Conservation (phyloP, 176 grass and related monocot species). For the Eleusine indica region DNA sequence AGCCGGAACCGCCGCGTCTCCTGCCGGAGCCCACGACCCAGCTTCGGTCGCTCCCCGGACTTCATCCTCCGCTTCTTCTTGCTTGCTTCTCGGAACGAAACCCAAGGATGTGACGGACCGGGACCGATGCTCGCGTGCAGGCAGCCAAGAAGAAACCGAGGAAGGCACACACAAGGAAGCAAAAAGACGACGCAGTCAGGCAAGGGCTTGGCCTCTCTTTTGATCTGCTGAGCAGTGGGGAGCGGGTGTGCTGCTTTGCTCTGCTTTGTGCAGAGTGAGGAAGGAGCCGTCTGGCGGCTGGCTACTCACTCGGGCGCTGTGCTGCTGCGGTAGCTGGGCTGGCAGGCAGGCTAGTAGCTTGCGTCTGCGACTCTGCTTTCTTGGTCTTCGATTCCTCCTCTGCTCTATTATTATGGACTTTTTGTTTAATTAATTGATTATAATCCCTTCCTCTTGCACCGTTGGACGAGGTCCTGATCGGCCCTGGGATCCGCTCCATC, state of each 20-base stretch:
- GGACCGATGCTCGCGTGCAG: background rate
- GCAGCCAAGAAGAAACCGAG: slow-evolving; percentile 7
- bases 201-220: background rate
- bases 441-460: background rate
- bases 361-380: slow-evolving; percentile 20
- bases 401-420: background rate
- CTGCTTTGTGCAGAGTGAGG: background rate
- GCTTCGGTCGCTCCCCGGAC: slow-evolving; percentile 68
- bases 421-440: background rate
- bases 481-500: background rate
- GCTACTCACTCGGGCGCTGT: background rate
- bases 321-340: background rate
- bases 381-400: background rate
- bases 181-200: slow-evolving; percentile 7
- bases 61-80: slow-evolving; percentile 45
- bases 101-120: background rate
- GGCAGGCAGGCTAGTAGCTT: background rate
- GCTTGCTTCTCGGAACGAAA: background rate
- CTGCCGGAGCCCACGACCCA: slow-evolving; percentile 55
- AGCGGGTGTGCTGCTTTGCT: slow-evolving; percentile 10
- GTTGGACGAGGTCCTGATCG: slow-evolving; percentile 10
- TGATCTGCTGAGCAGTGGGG: background rate
- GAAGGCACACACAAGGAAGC: slow-evolving; percentile 4
- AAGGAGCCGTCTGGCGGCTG: background rate
- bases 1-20: slow-evolving; percentile 69